Percentiles rank a stretch among this genome's conserved stretches.
These are phyloP conservation scores for Ustilago vetiveriae DNA, from an alignment of 1,284 basidiomycete species.

Conservation along the genomic window DNA sequence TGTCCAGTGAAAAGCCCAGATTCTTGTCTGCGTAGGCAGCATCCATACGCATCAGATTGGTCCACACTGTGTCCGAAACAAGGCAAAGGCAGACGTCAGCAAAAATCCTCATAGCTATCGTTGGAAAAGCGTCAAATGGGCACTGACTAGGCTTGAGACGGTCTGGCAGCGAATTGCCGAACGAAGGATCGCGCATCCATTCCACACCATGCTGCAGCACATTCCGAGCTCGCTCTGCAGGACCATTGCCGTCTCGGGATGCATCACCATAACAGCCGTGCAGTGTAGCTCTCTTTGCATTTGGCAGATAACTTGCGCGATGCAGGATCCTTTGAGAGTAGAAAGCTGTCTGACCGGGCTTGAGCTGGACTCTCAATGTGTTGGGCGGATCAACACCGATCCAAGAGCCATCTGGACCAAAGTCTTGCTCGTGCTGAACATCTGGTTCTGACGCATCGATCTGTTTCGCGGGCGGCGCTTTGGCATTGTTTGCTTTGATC, in stretches of 20 bases:
- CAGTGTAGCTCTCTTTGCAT: slow-evolving; percentile 74
- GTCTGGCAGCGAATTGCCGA: slow-evolving; percentile 71
- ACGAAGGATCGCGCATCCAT: slow-evolving; percentile 77
- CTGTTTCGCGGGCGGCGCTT: slow-evolving; percentile 29
- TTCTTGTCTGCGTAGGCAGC: slow-evolving; percentile 68
- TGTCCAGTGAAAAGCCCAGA: slow-evolving; percentile 53
- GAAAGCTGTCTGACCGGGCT: slow-evolving; percentile 80
- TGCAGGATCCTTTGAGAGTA: slow-evolving; percentile 85
- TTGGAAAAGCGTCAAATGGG: not conserved
- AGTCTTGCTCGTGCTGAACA: slow-evolving; percentile 3
- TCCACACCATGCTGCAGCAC: slow-evolving; percentile 78
- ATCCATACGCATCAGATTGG: slow-evolving; percentile 74
- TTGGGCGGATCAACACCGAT: slow-evolving; percentile 72
- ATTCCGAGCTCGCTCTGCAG: slow-evolving; percentile 74
- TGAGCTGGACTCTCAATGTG: slow-evolving; percentile 74
- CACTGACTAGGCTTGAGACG: slow-evolving; percentile 69
- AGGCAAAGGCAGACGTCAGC: not conserved
- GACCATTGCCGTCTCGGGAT: slow-evolving; percentile 14
- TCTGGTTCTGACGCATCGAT: slow-evolving; percentile 5
- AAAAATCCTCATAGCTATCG: not conserved
- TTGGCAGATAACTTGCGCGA: slow-evolving; percentile 75
- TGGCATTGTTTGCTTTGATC: slow-evolving; percentile 41
- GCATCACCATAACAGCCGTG: slow-evolving; percentile 76
- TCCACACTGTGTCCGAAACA: slow-evolving; percentile 70
- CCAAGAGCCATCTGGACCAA: slow-evolving; percentile 71